A percentile compares a stretch with the other conserved stretches of the same genome.
Evolutionary conservation across 345 rosid species (phyloP).

Genomic region (Clausena lansium): DNA sequence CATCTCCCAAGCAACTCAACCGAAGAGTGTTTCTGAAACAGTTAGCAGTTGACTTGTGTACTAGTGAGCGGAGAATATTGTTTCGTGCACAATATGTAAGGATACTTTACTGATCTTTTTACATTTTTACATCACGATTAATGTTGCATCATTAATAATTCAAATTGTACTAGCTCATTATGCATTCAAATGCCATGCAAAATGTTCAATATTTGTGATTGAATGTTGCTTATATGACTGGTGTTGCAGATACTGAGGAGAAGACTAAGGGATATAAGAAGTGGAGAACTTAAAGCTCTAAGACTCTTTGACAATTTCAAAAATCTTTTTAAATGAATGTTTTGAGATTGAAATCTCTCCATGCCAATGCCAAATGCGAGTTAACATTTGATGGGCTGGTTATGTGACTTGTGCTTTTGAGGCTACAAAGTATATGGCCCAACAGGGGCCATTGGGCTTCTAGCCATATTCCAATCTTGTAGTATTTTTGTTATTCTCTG

Average conservation of each 20-base stretch:
- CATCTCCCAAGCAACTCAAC: slow-evolving; percentile 90
- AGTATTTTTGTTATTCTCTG: neutral
- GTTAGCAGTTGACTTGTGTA: slow-evolving; percentile 88
- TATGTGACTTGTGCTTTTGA: neutral
- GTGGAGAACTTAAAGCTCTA: slow-evolving; percentile 84
- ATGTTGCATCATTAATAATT: neutral
- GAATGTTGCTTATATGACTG: neutral
- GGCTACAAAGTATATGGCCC: neutral
- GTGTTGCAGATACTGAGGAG: slow-evolving; percentile 76
- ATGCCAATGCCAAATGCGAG: neutral
- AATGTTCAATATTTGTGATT: neutral
- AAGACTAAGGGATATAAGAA: slow-evolving; percentile 76
- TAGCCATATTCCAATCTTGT: neutral
- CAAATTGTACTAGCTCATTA: neutral
- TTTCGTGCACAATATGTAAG: slow-evolving; percentile 92
- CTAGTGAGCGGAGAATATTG: slow-evolving; percentile 81
- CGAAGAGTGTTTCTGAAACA: slow-evolving; percentile 85
- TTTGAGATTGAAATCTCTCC: neutral
- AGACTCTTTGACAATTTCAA: slow-evolving; percentile 63
- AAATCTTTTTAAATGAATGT: slow-evolving; percentile 58
- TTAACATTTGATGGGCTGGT: neutral
- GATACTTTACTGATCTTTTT: neutral
- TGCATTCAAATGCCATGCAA: neutral
- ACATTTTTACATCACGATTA: neutral
- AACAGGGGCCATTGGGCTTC: neutral